Base-by-base conservation (phyloP, 768 basidiomycete species). In the Amanita subjunquillea region DNA sequence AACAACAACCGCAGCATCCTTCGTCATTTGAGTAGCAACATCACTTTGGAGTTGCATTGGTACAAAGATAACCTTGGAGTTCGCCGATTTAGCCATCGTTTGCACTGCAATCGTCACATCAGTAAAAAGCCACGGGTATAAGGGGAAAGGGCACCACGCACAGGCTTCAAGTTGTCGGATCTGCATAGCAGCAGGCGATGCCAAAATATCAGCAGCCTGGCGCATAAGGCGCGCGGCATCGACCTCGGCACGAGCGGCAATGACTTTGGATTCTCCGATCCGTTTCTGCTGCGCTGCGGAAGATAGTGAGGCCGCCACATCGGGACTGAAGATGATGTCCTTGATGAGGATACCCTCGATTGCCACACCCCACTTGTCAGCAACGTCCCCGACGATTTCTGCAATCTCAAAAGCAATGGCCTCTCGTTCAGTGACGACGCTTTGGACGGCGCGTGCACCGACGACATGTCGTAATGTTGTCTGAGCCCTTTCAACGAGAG, bases 401-500 rank as follows among this genome's bases (percentile, higher is more conserved):
- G 92, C 95, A 56, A 98, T 96, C 69, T 98, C 94, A 62, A 87
- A 85, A 8, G 94, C 94, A 57, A 96, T 92, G 39, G 87, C 92
- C 62, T 98, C 95, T 56, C 95, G 90, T 70, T 98, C 95, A 3
- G 93, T 95, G 56, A 98, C 91, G 54, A 98, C 88, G 60, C 81
- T 84, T 68, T 98, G 95, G n/a, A 98, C 89, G 0, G 87, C 84
- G 22, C 91, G 86, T 3, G 91, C 90, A 57, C 95, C 95, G 32
- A 96, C 92, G 64, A 98, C 93, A 62, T 97, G 92, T n/a, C 95
- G 83, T 20, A 98, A 77, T 13, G 95, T 99, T 2, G 95, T 97
- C 72, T 96, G 89, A 0, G 88, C 84, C 57, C 90, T 83, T 66
- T 91, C 90, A 45, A 83, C 70, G 56, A 91, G 81, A 0, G 90